These are phyloP conservation scores for Polychaeton citri DNA, from an alignment of 2,329 filamentous ascomycete species.

Conservation along the genomic window DNA sequence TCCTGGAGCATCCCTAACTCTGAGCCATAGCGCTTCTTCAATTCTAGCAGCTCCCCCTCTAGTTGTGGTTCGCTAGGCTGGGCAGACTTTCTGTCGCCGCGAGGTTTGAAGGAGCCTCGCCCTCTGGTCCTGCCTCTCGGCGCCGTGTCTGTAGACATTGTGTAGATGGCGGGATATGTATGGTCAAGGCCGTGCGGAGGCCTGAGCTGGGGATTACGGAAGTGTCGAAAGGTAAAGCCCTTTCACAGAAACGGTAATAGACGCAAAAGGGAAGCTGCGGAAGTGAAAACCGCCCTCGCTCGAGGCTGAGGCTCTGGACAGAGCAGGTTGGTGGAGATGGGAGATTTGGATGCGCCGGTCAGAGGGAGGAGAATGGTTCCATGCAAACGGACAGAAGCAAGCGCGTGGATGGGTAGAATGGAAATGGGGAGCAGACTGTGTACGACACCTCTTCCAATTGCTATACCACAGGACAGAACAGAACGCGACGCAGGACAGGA, in stretches of 20 bases:
- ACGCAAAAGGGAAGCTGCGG: neutral
- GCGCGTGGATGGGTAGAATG: neutral
- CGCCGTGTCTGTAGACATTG: constrained; percentile 91
- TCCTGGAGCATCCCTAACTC: constrained; percentile 77
- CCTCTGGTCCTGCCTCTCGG: constrained; percentile 72
- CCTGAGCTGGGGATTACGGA: neutral
- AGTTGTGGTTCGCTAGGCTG: constrained; percentile 44
- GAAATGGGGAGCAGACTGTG: too few relatives aligned
- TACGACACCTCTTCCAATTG: too few relatives aligned
- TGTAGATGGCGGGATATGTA: constrained; percentile 8
- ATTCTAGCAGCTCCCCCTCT: constrained; percentile 76
- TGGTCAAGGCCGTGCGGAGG: neutral
- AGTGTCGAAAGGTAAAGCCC: neutral
- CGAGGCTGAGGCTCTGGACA: neutral
- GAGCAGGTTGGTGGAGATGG: neutral
- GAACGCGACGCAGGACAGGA: too few relatives aligned
- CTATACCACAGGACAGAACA: too few relatives aligned
- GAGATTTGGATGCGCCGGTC: neutral
- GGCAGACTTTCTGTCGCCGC: constrained; percentile 32
- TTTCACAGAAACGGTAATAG: neutral
- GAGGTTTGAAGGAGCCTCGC: constrained; percentile 66
- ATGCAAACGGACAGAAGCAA: neutral
- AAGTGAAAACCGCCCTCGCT: neutral
- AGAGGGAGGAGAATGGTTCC: neutral
- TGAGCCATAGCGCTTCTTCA: constrained; percentile 76